phyloP scores from a whole-genome alignment of 2,329 filamentous ascomycete genomes.

The Monilinia polystroma region DNA sequence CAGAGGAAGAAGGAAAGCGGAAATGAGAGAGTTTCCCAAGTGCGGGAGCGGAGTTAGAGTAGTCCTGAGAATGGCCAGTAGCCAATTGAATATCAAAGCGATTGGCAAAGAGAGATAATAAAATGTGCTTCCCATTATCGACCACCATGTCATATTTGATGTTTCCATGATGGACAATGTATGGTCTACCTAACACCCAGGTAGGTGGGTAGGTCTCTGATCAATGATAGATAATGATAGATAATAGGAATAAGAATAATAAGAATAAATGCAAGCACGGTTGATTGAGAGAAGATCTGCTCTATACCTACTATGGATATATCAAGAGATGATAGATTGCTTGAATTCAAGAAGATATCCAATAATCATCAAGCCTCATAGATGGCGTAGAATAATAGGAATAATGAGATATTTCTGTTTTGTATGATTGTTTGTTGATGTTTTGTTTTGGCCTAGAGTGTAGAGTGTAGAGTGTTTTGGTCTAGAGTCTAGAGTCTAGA shows the following conservation, averaged over 20 bases:
- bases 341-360: too few species aligned
- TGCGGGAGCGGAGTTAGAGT: slow-evolving; percentile 35
- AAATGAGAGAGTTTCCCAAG: slow-evolving; percentile 31
- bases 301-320: neutral
- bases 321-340: neutral
- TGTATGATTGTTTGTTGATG: neutral
- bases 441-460: neutral
- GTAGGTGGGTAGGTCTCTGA: neutral
- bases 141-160: slow-evolving; percentile 32
- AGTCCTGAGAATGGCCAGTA: slow-evolving; percentile 28
- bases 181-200: neutral
- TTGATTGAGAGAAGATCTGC: neutral
- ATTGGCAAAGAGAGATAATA: slow-evolving; percentile 35
- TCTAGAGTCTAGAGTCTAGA: too few species aligned
- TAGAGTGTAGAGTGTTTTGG: neutral
- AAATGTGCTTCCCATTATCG: slow-evolving; percentile 26
- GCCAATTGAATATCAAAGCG: slow-evolving; percentile 26
- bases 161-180: slow-evolving; percentile 14
- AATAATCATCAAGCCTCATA: too few species aligned
- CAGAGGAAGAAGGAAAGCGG: slow-evolving; percentile 33
- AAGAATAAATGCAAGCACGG: neutral
- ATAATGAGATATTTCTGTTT: neutral
- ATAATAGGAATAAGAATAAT: neutral
- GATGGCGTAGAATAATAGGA: too few species aligned
- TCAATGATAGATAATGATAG: neutral